Base-by-base conservation (phyloP, 306 rosid species). In the Benincasa hispida region DNA sequence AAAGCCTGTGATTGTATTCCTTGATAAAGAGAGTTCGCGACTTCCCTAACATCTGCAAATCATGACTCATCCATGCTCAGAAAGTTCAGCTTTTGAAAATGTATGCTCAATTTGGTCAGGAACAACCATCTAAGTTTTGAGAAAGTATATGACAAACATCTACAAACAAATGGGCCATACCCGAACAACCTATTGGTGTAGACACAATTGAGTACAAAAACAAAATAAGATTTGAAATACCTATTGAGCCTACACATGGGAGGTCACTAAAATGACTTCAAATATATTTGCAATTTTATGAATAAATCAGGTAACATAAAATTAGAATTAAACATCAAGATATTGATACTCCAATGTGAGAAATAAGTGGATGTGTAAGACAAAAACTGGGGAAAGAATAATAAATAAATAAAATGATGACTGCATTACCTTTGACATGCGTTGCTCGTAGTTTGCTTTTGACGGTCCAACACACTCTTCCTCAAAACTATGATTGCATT, bases 1-100 rank as follows among this genome's bases (percentile, higher is more conserved):
- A 94, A 80, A 94, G 95, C 77, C 91, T 86, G 81, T 89, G 91
- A 75, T 94, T 94, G 84, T 94, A 94, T 47, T 94, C 98, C 84
- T 90, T 90, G 55, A 94, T 94, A 79, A 94, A 94, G 39, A 84
- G 88, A 54, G 90, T 74, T 34, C 88, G 87, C n/a, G 98, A 84
- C 81, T 87, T 94, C 75, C 88, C 92, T 84, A 91, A 56, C 98
- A 94, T 91, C 98, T 91, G 91, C 87, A 70, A 54, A 54, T 57
- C 11, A 75, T 61, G 48, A 77, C 70, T 72, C 32, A 81, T 39
- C 48, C 62, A 56, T 14, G 10, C 57, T 60, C 55, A 72, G 77
- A 79, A 27, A 61, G 15, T 76, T 79, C 34, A 78, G 83, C 80
- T 58, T 65, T 53, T 73, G 37, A 65, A 78, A 82, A 35, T 42